Base-by-base conservation (phyloP, 2,329 filamentous ascomycete genomes). In the Samsoniella hepiali region DNA sequence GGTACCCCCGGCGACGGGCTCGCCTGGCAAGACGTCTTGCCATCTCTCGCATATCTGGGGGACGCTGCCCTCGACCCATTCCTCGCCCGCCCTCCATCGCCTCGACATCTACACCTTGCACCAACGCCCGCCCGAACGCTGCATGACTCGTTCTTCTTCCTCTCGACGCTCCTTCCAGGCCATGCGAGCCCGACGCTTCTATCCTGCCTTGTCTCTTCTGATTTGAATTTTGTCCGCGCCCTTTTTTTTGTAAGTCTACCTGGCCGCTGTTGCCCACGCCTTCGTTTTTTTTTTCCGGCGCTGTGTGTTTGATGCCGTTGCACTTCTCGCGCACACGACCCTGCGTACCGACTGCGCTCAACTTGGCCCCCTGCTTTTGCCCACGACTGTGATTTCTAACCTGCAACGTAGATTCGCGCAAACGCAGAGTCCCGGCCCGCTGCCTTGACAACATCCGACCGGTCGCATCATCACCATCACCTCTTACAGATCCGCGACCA, bases 71-170 rank as follows among this genome's bases (percentile, higher is more conserved):
- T 69, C 67, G 67, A 70, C 67, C 69, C 68, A 68, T 71, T 65
- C 67, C 68, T 67, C 64, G 61, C 63, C 68, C 66, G 64, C 66
- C 64, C 65, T 67, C 63, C 64, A 58, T 63, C 63, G 62, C 68
- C 66, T 67, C 67, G 58, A 66, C 68, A 70, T 71, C 70, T 66
- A 65, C 50, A 64, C 63, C 63, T 68, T 65, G 63, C 62, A 64
- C 63, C 64, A 64, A 63, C 65, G 65, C 65, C 55, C 62, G 65
- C 57, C 34, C 31, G 62, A 60, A 51, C 56, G 49, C 44, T 63
- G 54, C 62, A 64, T 68, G 65, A 61, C 47, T 55, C 54, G 32
- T 27, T 22, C 15, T n/a, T 57, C 53, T 51, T 56, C 59, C 47
- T 59, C 66, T 57, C 44, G 44, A 51, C 64, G 57, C 55, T 63